Base-by-base conservation (phyloP, 805 yeast genomes). In the Candida taoyuanica region DNA sequence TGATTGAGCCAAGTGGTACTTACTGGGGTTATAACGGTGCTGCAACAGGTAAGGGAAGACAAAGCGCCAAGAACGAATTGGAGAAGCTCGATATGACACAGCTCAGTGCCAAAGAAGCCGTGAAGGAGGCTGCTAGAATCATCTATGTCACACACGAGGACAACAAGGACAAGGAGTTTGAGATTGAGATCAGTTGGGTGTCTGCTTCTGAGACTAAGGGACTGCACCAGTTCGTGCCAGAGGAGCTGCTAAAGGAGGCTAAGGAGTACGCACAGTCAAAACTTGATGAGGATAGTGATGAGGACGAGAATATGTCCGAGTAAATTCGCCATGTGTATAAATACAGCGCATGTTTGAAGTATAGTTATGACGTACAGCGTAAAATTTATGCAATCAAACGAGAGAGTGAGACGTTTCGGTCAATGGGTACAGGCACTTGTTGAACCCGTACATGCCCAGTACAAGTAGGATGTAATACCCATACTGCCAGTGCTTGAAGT, bases 1-100 rank as follows among this genome's bases (percentile, higher is more conserved):
- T 91, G 97, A 72, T 93, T 42, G 99, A 93, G 62, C 98, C 99
- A 52, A 85, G 94, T 60, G 99, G 99, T 46, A 71, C 87, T 1
- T 87, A 81, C 58, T 94, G 98, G 98, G 99, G 99, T 36, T 93
- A 93, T 65, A 73, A 76, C 39, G 98, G 96, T 44, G 95, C 96
- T 28, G 98, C 99, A 14, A 78, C 97, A 4, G 99, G 99, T 47
- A 93, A 91, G 62, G 99, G 99, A 33, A 79, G 98, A 63, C 99
- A 93, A 64, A 77, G 86, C n/a, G 98, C 98, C 34, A 91, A 91
- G 65, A 84, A 91, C 20, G 98, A 93, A 65, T 74, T 93, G 51
- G 99, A 93, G 64, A 93, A 93, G 63, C 70, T 93, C 42, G 60
- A 86, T 49, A 68, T 79, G 44, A 80, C 78, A 37, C 75, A 72